phyloP scores from a whole-genome alignment of 176 grass and related monocot genomes.

The Aechmea fasciata region DNA sequence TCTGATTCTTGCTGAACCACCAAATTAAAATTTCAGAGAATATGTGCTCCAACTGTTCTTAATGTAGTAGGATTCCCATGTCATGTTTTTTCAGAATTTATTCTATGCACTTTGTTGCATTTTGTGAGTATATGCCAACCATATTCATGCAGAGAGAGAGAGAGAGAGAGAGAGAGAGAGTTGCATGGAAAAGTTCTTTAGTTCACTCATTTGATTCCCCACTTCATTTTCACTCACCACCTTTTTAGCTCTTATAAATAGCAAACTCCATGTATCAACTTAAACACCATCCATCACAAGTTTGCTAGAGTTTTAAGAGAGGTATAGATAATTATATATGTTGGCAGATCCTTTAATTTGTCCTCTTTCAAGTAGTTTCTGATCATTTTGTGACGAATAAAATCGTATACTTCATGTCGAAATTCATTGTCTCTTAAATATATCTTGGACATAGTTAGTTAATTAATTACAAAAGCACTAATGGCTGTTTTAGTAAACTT shows the following conservation, averaged over 20 bases:
- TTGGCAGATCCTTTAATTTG: too few relatives aligned
- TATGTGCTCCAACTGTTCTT: neutral
- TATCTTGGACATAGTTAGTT: neutral
- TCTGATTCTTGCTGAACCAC: neutral
- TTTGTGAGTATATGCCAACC: neutral
- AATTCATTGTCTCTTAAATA: neutral
- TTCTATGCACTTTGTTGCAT: neutral
- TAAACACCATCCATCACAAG: conserved; percentile 23
- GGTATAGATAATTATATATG: too few relatives aligned
- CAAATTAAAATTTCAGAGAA: too few relatives aligned
- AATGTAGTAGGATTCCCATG: neutral
- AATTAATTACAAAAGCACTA: neutral
- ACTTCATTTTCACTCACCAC: too few relatives aligned
- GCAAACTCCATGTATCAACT: neutral
- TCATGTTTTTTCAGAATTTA: neutral
- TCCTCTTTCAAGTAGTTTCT: too few relatives aligned
- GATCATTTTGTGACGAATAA: too few relatives aligned
- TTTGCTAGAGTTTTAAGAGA: conserved; percentile 10
- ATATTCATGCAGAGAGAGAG: neutral
- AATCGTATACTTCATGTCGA: neutral
- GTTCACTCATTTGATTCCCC: too few relatives aligned
- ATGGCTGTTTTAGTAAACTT: neutral
- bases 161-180: neutral
- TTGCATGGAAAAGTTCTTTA: neutral
- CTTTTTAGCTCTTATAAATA: conserved; percentile 26